Evolutionary conservation across 176 grass and related monocot species (phyloP).

Genomic region (Triticum dicoccoides): DNA sequence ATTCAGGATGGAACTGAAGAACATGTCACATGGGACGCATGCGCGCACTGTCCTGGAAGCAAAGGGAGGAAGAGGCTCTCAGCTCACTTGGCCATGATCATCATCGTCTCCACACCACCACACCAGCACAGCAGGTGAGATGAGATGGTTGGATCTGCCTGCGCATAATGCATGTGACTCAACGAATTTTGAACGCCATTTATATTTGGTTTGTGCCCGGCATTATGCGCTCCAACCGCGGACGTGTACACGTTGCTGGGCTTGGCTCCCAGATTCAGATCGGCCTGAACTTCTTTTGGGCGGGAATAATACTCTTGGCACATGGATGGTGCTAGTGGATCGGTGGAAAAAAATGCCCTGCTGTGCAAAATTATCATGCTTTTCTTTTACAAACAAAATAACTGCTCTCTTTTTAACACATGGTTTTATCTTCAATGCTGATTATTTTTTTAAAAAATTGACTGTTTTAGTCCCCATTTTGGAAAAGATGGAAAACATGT

Average conservation of each 20-base stretch:
- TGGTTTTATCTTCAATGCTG: too few relatives aligned
- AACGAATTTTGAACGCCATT: constrained; percentile 46
- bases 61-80: constrained; percentile 12
- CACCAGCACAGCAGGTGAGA: constrained; percentile 27
- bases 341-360: not conserved
- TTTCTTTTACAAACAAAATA: not conserved
- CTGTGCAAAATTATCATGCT: not conserved
- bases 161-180: constrained; percentile 53
- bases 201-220: constrained; percentile 10
- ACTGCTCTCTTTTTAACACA: not conserved
- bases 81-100: not conserved
- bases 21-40: constrained; percentile 62
- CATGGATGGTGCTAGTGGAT: constrained; percentile 12
- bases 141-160: constrained; percentile 34
- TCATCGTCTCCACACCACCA: constrained; percentile 14
- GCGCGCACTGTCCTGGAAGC: constrained; percentile 34
- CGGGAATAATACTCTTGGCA: constrained; percentile 9
- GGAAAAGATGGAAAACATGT: not conserved
- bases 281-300: not conserved
- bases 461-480: not conserved
- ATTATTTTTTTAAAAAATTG: not conserved
- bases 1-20: constrained; percentile 27
- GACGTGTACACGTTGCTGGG: not conserved
- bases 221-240: not conserved
- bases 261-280: constrained; percentile 43